Percentiles rank a stretch among this genome's conserved stretches.
These are phyloP conservation scores for Pseudonitzschia delicatissima DNA, from an alignment of 108 stramenopile genomes.

Conservation along the genomic window DNA sequence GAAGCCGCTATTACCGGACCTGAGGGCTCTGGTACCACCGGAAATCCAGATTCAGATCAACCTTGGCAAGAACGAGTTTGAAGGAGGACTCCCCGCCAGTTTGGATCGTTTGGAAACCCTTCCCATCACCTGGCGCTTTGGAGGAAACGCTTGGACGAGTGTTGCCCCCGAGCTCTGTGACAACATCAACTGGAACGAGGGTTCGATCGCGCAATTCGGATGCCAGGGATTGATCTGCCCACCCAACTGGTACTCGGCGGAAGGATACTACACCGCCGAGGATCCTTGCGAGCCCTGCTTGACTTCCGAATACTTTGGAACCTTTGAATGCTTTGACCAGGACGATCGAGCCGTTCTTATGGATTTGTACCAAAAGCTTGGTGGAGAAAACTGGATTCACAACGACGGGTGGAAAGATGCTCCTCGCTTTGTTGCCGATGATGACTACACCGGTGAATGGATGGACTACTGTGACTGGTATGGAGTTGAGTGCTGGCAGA, in stretches of 20 bases:
- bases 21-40: neutral
- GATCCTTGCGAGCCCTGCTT: slow-evolving; percentile 18
- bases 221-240: slow-evolving; percentile 69
- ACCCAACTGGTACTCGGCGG: slow-evolving; percentile 40
- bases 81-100: slow-evolving; percentile 20
- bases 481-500: slow-evolving; percentile 41
- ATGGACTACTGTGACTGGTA: slow-evolving; percentile 30
- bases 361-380: slow-evolving; percentile 15
- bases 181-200: slow-evolving; percentile 34
- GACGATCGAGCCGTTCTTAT: slow-evolving; percentile 40
- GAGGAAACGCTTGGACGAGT: slow-evolving; percentile 25
- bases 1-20: slow-evolving; percentile 16
- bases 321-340: slow-evolving; percentile 21
- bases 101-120: slow-evolving; percentile 29
- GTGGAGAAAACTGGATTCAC: slow-evolving; percentile 20
- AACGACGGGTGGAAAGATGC: slow-evolving; percentile 16
- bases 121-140: slow-evolving; percentile 21
- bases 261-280: slow-evolving; percentile 42
- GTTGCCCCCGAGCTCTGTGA: slow-evolving; percentile 24
- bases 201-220: slow-evolving; percentile 38
- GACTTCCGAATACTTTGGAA: slow-evolving; percentile 25
- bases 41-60: slow-evolving; percentile 23
- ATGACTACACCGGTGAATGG: slow-evolving; percentile 6
- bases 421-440: slow-evolving; percentile 1
- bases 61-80: slow-evolving; percentile 24